Base-by-base conservation (phyloP, 306 rosid species). In the Rosa lucieae region DNA sequence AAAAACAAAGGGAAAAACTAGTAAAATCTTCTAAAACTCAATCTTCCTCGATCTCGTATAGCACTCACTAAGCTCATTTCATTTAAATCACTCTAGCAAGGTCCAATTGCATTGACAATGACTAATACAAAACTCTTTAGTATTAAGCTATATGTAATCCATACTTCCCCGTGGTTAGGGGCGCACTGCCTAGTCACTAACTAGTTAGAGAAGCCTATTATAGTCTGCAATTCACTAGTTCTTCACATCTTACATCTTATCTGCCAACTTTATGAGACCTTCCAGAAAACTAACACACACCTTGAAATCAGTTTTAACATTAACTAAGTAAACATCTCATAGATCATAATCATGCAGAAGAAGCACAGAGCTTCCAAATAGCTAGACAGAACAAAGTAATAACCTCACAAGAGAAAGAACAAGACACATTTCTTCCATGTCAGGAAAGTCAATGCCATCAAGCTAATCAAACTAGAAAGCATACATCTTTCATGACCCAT, bases 21-120 rank as follows among this genome's bases (percentile, higher is more conserved):
- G 26, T 23, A 23, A 23, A 23, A 23, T 23, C 1, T 56, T 59
- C 55, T 32, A 2, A 32, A 32, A 32, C 3, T 32, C 37, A 32
- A 32, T 32, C 37, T 32, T 32, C 37, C 3, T 75, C 59, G 46
- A 10, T 17, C 72, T 62, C 61, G 10, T 62, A 17, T 17, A 10
- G 12, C 67, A 67, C 59, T 15, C 46, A 52, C 0, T 4, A 29
- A 40, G 0, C 43, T 15, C 35, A 44, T 8, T 15, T 70, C 35
- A 15, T 65, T 42, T 7, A 65, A 52, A 80, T 65, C n/a, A 52
- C 32, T 15, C 69, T 9, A 66, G 58, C 69, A 73, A 51, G 47
- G n/a, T 49, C 15, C 14, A 73, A 63, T 20, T 53, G 14, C 52
- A 63, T 55, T 53, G 12, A 17, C 52, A 67, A 53, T 14, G 52